Base-by-base conservation (phyloP, 192 early-diverging fungal species). In the Coemansia sp. region DNA sequence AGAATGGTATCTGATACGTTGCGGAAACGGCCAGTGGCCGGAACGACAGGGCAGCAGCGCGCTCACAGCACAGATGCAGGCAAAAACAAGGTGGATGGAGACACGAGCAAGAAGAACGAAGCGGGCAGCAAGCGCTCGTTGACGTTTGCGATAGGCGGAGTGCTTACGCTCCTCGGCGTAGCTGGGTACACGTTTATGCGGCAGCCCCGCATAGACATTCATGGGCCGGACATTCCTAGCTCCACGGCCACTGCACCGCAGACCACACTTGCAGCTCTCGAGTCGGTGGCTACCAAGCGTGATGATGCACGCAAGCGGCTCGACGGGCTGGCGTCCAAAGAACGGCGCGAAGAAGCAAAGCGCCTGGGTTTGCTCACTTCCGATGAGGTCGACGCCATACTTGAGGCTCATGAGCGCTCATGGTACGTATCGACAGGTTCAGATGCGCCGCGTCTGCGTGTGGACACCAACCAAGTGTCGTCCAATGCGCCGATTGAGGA, bases 401-500 rank as follows among this genome's bases (percentile, higher is more conserved):
- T 80, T 58, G 58, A 58, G 11, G 69, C 61, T 3, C 67, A 80
- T 9, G 77, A 80, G 23, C 63, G 47, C 27, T 58, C 73, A 49
- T 80, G 73, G 72, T 49, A n/a, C 31, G 16, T 65, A 25, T 61
- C 45, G 16, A 12, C 11, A 12, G 45, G 53, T 26, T 23, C 22
- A 0, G 16, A 16, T 14, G 47, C 47, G 2, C n/a, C 45, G 39
- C 31, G 55, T 0, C 26, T 77, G 48, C 75, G 62, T 6, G 69
- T 77, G 14, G 67, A 84, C 59, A 77, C 71, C 2, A 82, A 71
- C 62, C 80, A 78, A 65, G 71, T 85, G 4, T 63, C 72, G 19
- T 83, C 82, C 1, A 83, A 83, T 21, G 59, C 49, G 4, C 75
- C 72, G 9, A 78, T 83, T 23, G 82, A 83, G 51, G 82, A 83